Evolutionary conservation across 768 basidiomycete species (phyloP), one percentile per base, ranked within the genome.

Genomic region (Clitopilus hobsonii): DNA sequence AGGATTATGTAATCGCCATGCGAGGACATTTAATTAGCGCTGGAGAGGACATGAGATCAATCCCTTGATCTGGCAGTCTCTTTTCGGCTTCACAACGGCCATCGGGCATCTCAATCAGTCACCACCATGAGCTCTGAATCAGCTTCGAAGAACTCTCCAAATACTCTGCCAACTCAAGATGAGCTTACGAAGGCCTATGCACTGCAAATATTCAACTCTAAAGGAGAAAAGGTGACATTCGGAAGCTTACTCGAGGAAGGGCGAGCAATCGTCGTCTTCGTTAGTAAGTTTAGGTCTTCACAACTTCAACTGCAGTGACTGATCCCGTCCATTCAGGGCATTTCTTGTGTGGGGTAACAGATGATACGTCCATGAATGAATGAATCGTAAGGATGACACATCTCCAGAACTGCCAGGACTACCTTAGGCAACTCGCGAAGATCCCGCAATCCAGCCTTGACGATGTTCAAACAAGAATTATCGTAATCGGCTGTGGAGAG

Each of bases 401-500:
- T 30, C 29, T 30, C 29, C 38, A 41, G 38, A 41, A 41, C 18
- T 41, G 38, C 18, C 38, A 85, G 80, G 67, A 66, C 51, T 86
- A 83, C 56, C 77, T 83, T 14, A 63, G 71, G 51, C 67, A 77
- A 45, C 70, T 86, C 3, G 74, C 74, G 2, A 53, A 69, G 0
- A 67, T 83, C 1, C 69, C 77, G 4, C 52, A 70, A 30, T 71
- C 74, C 3, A 67, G 69, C 0, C 64, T 86, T 7, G 66, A 71
- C 1, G 60, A 63, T 6, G 77, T 82, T 1, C 65, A 63, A 2
- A 65, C 67, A 0, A 69, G 70, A 30, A 68, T 86, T 5, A 69
- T 81, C 1, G 66, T 86, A 16, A 68, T 88, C 27, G 86, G 85
- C 7, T 86, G 85, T 62, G 85, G 86, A 2, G 77, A 82, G 32